Evolutionary conservation across 2,329 filamentous ascomycete genomes (phyloP), one percentile per base, ranked within the genome.

Genomic region (Colletotrichum sp.): DNA sequence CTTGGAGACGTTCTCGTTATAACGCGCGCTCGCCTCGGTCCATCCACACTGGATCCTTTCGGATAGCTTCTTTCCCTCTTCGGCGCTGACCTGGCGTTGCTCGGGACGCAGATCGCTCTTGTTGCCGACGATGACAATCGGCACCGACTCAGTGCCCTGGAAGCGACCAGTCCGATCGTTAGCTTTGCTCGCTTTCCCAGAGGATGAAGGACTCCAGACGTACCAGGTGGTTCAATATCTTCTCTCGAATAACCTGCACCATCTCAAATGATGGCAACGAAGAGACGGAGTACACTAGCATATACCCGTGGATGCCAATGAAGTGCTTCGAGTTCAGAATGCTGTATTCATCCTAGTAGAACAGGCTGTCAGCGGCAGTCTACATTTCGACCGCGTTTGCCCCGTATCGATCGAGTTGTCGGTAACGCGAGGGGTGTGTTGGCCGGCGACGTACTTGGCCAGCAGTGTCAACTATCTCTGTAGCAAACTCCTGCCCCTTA

Each of bases 241-340:
- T 99, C 85, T 99, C 96, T 30, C 96, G 91, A 79, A 99, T 98
- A 76, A 98, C 95, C 82, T 95, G 93, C 67, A 98, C 94, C 96
- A 99, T 99, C 84, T 99, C 97, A 83, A 98, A 99, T 12, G 96
- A 98, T 81, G 97, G 95, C 82, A 95, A 93, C 64, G 95, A 98
- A 26, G 95, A 95, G 66, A 99, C 96, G n/a, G 96, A 98, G 87
- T 99, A 99, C 65, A 98, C 96, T 77, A 99, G 94, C 91, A 99
- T 96, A 86, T 99, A 99, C 73, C 97, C 97, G 88, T 99, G 97
- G 80, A 99, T 99, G 78, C 97, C 97, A 84, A 99, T 99, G 82
- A 99, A 99, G 85, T 99, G 96, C 88, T 99, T 99, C 78, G 95
- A 98, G 86, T 98, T 99, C 77, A 99, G 90, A 79, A 99, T 98